phyloP scores from a whole-genome alignment of 495 filamentous ascomycete species.

The Schizothecium vesticola region DNA sequence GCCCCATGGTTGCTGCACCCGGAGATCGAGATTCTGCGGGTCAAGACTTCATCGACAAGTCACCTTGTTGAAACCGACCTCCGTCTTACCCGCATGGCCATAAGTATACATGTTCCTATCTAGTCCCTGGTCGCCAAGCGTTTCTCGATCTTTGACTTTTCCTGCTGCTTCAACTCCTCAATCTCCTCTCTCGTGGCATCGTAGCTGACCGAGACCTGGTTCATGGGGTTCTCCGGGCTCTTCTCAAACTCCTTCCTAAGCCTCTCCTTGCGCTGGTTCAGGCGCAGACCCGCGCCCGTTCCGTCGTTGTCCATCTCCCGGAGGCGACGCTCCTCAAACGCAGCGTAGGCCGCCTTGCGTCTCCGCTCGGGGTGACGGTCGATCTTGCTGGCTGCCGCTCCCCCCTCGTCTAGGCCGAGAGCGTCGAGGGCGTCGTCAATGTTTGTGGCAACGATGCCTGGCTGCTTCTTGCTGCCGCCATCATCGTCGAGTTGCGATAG shows the following conservation, averaged over 20 bases:
- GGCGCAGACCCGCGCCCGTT: slow-evolving; percentile 61
- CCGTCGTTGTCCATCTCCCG: slow-evolving; percentile 78
- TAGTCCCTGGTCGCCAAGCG: slow-evolving; percentile 46
- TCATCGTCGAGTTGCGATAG: slow-evolving; percentile 53
- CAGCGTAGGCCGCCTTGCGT: slow-evolving; percentile 83
- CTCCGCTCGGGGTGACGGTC: slow-evolving; percentile 83
- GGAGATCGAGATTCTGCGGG: not conserved
- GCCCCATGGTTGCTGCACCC: not conserved
- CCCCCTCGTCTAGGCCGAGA: slow-evolving; percentile 52
- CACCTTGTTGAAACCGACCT: not conserved
- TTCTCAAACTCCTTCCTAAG: slow-evolving; percentile 86
- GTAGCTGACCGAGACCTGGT: slow-evolving; percentile 66
- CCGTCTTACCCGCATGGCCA: not conserved
- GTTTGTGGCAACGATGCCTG: slow-evolving; percentile 7
- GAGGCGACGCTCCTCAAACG: slow-evolving; percentile 76
- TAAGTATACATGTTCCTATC: not conserved
- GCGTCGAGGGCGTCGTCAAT: slow-evolving; percentile 91
- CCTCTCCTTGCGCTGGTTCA: slow-evolving; percentile 72
- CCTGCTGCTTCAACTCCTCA: slow-evolving; percentile 54
- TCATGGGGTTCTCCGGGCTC: slow-evolving; percentile 89
- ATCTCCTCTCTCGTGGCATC: slow-evolving; percentile 79
- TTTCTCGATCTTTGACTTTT: slow-evolving; percentile 69
- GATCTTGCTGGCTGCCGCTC: slow-evolving; percentile 52
- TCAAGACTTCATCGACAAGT: not conserved
- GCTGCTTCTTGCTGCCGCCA: slow-evolving; percentile 24